Percentiles rank a stretch among this genome's conserved stretches.
These are phyloP conservation scores for Pholiota adiposa DNA, from an alignment of 1,284 basidiomycete species.

Conservation along the genomic window DNA sequence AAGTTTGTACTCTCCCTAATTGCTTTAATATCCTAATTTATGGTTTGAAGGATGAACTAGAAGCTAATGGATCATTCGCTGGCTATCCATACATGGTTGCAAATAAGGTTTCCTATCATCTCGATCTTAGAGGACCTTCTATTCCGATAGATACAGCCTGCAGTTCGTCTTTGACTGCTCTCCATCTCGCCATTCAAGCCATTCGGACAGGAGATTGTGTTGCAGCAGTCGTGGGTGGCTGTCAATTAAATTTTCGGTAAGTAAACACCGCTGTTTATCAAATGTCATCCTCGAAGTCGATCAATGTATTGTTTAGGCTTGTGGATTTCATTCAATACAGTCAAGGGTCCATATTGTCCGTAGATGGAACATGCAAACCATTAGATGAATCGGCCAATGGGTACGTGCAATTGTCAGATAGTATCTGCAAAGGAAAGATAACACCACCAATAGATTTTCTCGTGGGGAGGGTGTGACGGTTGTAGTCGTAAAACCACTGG, in stretches of 20 bases:
- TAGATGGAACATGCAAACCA: slow-evolving; percentile 5
- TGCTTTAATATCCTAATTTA: neutral
- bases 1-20: slow-evolving; percentile 6
- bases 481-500: slow-evolving; percentile 4
- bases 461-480: neutral
- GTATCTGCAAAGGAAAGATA: no score
- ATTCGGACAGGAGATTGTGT: slow-evolving; percentile 49
- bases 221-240: slow-evolving; percentile 51
- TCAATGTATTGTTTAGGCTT: neutral
- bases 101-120: slow-evolving; percentile 51
- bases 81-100: slow-evolving; percentile 42
- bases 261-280: neutral
- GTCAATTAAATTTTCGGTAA: slow-evolving; percentile 44
- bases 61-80: slow-evolving; percentile 41
- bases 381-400: slow-evolving; percentile 35
- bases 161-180: slow-evolving; percentile 48
- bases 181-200: slow-evolving; percentile 52
- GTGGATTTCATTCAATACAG: neutral
- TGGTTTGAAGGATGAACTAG: slow-evolving; percentile 37
- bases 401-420: slow-evolving; percentile 22
- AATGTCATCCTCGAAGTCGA: neutral
- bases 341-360: slow-evolving; percentile 20
- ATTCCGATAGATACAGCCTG: slow-evolving; percentile 55
- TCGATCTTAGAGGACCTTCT: slow-evolving; percentile 51
- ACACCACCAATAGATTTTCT: slow-evolving; percentile 1